Evolutionary conservation across 371 early-diverging fungal species (phyloP).

Genomic region (Rhizomucor pusillus): DNA sequence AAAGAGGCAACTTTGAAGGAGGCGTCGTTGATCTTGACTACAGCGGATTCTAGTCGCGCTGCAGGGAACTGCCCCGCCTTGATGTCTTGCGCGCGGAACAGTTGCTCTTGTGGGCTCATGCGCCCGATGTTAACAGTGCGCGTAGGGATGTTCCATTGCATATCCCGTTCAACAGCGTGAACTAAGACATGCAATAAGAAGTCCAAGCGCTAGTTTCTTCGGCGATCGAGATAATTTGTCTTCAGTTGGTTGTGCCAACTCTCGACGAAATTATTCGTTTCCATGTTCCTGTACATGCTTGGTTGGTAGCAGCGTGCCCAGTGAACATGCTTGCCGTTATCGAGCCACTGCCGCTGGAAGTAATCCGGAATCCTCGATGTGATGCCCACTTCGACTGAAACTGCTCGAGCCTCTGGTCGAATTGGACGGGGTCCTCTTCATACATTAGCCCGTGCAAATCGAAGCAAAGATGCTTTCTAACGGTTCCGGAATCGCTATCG

Average conservation of each 20-base stretch:
- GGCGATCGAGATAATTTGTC: background rate
- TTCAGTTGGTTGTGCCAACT: conserved; percentile 6
- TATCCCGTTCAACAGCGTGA: background rate
- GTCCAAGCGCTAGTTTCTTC: background rate
- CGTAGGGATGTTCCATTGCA: background rate
- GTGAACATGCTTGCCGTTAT: background rate
- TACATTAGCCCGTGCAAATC: background rate
- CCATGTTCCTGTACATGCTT: background rate
- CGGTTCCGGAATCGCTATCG: background rate
- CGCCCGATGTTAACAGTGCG: background rate
- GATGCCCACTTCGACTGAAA: background rate
- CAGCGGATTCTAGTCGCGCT: background rate
- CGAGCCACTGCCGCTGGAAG: background rate
- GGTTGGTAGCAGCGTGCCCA: conserved; percentile 3
- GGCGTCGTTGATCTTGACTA: background rate
- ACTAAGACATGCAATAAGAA: background rate
- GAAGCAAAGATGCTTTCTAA: background rate
- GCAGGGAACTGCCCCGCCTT: background rate
- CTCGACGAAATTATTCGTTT: conserved; percentile 3
- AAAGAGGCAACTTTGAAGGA: background rate
- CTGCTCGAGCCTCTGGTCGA: background rate
- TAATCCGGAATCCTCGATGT: background rate
- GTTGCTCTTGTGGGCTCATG: background rate
- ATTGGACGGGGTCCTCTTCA: background rate
- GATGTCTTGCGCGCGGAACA: background rate